Evolutionary conservation across 192 early-diverging fungal genomes (phyloP).

Genomic region (Diversispora epigaea): DNA sequence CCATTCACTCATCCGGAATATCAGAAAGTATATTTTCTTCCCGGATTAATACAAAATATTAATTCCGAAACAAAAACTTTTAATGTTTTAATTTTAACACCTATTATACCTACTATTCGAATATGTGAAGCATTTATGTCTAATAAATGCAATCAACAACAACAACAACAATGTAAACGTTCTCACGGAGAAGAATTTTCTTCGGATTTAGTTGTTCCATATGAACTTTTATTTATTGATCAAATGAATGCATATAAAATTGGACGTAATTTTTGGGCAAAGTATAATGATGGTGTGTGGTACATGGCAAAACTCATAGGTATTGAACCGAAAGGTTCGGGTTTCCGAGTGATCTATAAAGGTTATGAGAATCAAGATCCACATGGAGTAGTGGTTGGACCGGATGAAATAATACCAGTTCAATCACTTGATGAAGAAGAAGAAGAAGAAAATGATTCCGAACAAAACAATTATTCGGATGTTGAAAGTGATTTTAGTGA

Average conservation of each 20-base stretch:
- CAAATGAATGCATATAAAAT: slow-evolving; percentile 6
- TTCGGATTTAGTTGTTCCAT: slow-evolving; percentile 2
- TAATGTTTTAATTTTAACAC: slow-evolving; percentile 17
- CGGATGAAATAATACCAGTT: slow-evolving; percentile 18
- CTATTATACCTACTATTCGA: not conserved
- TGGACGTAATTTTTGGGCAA: slow-evolving; percentile 10
- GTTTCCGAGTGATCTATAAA: slow-evolving; percentile 15
- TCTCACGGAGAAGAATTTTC: slow-evolving; percentile 17
- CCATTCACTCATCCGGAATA: slow-evolving; percentile 19
- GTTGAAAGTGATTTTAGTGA: not conserved
- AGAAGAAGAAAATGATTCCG: not conserved
- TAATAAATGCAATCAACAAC: not conserved
- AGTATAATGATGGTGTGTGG: slow-evolving; percentile 14
- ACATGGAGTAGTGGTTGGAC: slow-evolving; percentile 1
- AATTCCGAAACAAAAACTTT: slow-evolving; percentile 6
- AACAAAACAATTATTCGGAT: not conserved
- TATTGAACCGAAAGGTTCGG: not conserved
- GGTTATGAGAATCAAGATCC: slow-evolving; percentile 19
- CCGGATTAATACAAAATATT: slow-evolving; percentile 13
- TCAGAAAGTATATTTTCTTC: slow-evolving; percentile 18
- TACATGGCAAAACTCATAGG: slow-evolving; percentile 16
- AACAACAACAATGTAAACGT: not conserved
- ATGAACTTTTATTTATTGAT: slow-evolving; percentile 12
- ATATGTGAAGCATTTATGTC: slow-evolving; percentile 10
- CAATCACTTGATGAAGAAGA: not conserved